Evolutionary conservation across 2,329 filamentous ascomycete species (phyloP).

Genomic region (Talaromyces sp.): DNA sequence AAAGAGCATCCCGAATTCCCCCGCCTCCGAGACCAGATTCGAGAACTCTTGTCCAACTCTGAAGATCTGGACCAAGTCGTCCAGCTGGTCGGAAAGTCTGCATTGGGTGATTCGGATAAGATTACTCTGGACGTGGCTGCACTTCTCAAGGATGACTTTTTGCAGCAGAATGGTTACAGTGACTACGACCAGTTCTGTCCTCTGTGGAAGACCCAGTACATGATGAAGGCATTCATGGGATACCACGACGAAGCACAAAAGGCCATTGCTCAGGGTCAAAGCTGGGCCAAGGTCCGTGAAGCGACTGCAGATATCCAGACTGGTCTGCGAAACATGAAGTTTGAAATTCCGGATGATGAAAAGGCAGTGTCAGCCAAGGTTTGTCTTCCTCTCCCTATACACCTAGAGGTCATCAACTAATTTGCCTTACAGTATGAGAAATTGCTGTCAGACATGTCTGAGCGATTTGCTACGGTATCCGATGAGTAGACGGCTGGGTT

Average conservation of each 20-base stretch:
- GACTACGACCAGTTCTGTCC: conserved; percentile 99
- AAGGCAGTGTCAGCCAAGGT: conserved; percentile 81
- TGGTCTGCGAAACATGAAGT: conserved; percentile 89
- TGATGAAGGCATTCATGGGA: conserved; percentile 99
- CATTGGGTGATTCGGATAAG: conserved; percentile 94
- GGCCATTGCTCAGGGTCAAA: conserved; percentile 84
- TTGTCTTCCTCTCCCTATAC: conserved; percentile 28
- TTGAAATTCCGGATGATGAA: conserved; percentile 85
- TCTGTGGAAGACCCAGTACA: conserved; percentile 99
- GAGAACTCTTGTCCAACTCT: conserved; percentile 87
- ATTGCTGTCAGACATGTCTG: conserved; percentile 84
- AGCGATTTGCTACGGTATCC: conserved; percentile 94
- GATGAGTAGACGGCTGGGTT: conserved; percentile 67
- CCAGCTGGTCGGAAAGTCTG: conserved; percentile 95
- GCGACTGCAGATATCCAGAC: conserved; percentile 82
- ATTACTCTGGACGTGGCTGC: conserved; percentile 91
- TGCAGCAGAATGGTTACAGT: conserved; percentile 98
- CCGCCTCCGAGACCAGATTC: conserved; percentile 85
- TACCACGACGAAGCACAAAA: conserved; percentile 98
- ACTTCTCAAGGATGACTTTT: conserved; percentile 94
- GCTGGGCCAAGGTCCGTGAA: conserved; percentile 90
- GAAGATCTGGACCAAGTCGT: conserved; percentile 98
- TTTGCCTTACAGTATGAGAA: conserved; percentile 70
- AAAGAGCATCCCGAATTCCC: conserved; percentile 94
- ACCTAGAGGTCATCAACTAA: neutral